Conservation (phyloP, 169 alveolate species). For the Pseudocohnilembus persalinus region DNA sequence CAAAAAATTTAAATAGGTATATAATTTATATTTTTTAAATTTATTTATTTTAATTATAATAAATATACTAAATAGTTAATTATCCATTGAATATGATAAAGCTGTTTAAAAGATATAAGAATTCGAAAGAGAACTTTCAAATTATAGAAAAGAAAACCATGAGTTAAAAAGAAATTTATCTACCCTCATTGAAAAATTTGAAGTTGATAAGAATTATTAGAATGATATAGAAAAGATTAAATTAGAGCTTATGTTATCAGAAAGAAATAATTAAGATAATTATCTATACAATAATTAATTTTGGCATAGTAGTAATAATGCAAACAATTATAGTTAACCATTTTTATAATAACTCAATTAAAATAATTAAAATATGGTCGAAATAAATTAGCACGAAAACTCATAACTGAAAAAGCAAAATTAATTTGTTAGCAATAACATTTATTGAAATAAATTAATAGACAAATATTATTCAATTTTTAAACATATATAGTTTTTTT, state of each 20-base stretch:
- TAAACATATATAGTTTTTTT: too few species aligned
- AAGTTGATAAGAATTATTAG: background rate
- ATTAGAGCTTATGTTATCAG: background rate
- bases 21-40: background rate
- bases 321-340: background rate
- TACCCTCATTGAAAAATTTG: background rate
- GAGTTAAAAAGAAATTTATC: conserved; percentile 18
- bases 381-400: too few species aligned
- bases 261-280: background rate
- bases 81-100: conserved; percentile 14
- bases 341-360: too few species aligned
- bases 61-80: conserved; percentile 4
- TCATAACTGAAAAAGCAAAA: background rate
- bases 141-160: conserved; percentile 27
- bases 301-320: background rate
- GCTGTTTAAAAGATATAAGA: conserved; percentile 4
- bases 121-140: conserved; percentile 14
- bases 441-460: background rate
- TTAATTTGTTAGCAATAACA: too few species aligned
- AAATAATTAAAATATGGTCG: too few species aligned
- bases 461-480: conserved; percentile 2
- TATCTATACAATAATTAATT: background rate
- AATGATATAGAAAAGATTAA: conserved; percentile 4
- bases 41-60: background rate
- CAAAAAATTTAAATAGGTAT: conserved; percentile 20